These are phyloP conservation scores for Hura crepitans DNA, from an alignment of 441 rosid species.

Conservation along the genomic window DNA sequence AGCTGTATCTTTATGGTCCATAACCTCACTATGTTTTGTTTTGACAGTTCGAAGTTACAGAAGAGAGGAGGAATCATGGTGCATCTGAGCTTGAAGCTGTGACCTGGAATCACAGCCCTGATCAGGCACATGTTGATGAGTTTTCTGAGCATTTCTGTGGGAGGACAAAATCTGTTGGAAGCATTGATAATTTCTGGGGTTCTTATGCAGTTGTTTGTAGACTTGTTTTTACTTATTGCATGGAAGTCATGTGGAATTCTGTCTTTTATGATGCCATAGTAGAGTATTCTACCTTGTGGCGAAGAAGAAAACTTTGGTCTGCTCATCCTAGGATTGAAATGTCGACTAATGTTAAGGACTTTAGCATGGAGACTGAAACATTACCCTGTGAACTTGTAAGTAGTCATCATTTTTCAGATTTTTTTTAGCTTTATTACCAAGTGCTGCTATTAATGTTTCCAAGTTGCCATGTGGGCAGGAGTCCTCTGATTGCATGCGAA, in stretches of 20 bases:
- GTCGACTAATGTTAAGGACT: slow-evolving; percentile 21
- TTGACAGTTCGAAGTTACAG: slow-evolving; percentile 49
- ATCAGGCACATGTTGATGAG: slow-evolving; percentile 25
- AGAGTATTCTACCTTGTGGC: slow-evolving; percentile 58
- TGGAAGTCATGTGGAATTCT: slow-evolving; percentile 90
- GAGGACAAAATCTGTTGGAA: slow-evolving; percentile 64
- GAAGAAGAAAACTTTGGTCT: slow-evolving; percentile 67
- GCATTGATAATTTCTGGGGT: slow-evolving; percentile 60
- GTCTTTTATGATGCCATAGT: slow-evolving; percentile 68
- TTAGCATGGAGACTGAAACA: slow-evolving; percentile 28
- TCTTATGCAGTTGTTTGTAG: slow-evolving; percentile 54
- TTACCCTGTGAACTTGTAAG: slow-evolving; percentile 37
- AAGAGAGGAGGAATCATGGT: slow-evolving; percentile 23
- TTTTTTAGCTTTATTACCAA: neutral
- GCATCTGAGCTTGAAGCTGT: slow-evolving; percentile 33
- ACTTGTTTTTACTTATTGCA: slow-evolving; percentile 60
- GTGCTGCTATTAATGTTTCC: slow-evolving; percentile 17
- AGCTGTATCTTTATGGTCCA: neutral
- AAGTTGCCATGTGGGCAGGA: slow-evolving; percentile 39
- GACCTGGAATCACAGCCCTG: slow-evolving; percentile 28
- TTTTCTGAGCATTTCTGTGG: slow-evolving; percentile 21
- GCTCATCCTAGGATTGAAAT: slow-evolving; percentile 33
- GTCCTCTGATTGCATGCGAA: slow-evolving; percentile 30
- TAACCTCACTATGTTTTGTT: slow-evolving; percentile 17
- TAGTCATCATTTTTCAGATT: slow-evolving; percentile 16